Conservation (phyloP, 2,329 filamentous ascomycete genomes). For the Myriosclerotinia duriaeana region DNA sequence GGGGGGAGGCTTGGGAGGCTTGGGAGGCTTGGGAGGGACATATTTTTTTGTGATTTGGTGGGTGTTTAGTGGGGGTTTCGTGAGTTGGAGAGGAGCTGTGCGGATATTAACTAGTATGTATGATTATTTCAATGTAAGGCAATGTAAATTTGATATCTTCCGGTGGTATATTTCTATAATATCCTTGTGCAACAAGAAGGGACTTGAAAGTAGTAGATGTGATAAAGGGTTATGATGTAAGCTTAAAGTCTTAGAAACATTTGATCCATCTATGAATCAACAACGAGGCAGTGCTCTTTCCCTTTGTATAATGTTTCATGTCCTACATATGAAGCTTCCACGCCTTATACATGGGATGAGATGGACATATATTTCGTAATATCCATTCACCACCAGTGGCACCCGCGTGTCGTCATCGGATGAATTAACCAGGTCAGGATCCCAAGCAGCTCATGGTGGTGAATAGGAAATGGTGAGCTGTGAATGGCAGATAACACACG, state of each 20-base stretch:
- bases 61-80: background rate
- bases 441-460: no score
- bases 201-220: background rate
- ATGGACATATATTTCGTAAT: background rate
- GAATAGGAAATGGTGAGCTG: no score
- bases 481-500: no score
- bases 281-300: background rate
- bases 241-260: background rate
- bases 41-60: background rate
- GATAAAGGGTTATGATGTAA: background rate
- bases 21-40: background rate
- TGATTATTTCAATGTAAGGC: no score
- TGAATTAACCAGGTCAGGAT: background rate
- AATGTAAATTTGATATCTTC: no score
- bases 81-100: background rate
- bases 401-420: background rate
- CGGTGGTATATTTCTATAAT: background rate
- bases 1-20: background rate
- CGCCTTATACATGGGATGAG: background rate
- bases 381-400: background rate
- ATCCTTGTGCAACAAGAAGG: no score
- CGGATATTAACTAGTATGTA: no score
- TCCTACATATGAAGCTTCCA: background rate
- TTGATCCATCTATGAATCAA: background rate
- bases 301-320: background rate